These are phyloP conservation scores for Tylopilus cervinicoccineus DNA, from an alignment of 768 basidiomycete species.

Conservation along the genomic window DNA sequence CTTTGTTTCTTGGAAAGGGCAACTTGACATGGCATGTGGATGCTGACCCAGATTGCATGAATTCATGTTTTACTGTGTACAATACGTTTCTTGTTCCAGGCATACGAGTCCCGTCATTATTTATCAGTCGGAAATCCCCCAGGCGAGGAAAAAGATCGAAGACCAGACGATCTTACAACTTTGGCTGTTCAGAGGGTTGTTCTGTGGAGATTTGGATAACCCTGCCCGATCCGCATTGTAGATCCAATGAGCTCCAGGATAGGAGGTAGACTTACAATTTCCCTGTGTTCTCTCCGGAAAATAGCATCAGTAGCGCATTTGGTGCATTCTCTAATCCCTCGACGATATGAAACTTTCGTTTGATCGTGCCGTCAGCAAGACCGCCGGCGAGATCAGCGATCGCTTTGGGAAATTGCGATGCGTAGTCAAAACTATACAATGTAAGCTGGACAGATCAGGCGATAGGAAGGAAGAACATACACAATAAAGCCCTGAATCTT, in stretches of 20 bases:
- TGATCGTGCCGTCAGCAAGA: constrained; percentile 65
- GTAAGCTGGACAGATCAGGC: not conserved
- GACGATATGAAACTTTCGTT: constrained; percentile 77
- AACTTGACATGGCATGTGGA: not conserved
- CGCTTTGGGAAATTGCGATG: constrained; percentile 52
- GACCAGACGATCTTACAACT: constrained; percentile 5
- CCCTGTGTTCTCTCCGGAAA: constrained; percentile 72
- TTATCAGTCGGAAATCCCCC: not conserved
- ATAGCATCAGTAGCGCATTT: constrained; percentile 64
- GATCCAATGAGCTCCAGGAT: not conserved
- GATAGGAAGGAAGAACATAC: constrained; percentile 34
- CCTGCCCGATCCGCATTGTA: constrained; percentile 30
- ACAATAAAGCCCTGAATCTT: constrained; percentile 83
- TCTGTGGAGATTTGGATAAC: constrained; percentile 39
- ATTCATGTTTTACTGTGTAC: constrained; percentile 4
- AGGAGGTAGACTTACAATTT: constrained; percentile 49
- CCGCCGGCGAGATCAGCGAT: constrained; percentile 52
- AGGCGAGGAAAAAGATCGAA: not conserved
- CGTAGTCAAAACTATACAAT: constrained; percentile 67
- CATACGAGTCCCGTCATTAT: not conserved
- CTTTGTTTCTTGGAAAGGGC: constrained; percentile 8
- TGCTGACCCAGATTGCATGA: not conserved
- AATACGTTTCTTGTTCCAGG: constrained; percentile 9
- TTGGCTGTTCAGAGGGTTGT: not conserved
- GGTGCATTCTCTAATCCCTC: constrained; percentile 74